Base-by-base conservation (phyloP, 1,284 basidiomycete genomes). In the Tilletia caries region DNA sequence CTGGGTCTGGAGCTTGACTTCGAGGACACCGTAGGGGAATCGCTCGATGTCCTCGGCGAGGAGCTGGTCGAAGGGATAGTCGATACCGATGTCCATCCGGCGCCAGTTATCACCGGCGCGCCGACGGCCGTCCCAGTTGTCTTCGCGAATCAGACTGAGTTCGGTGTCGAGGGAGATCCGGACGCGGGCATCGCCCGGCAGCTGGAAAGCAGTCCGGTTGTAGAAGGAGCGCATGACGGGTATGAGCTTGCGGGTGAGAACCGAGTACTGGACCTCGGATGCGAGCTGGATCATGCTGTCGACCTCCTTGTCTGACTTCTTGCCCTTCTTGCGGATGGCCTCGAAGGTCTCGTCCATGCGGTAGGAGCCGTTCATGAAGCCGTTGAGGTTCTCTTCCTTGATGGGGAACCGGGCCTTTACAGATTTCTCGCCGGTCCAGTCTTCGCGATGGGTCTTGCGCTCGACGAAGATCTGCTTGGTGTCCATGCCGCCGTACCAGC, bases 361-460 rank as follows among this genome's bases (percentile, higher is more conserved):
- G 85, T 96, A 91, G 79, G 92, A 90, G 33, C 95, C 95, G 32
- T 87, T 86, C 68, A 97, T 86, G 86, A 93, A 98, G 32, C 91
- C 90, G 82, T 98, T 97, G 78, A 98, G 91, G 70, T 93, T 89
- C 76, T 94, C 90, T 84, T 98, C 95, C 84, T 96, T 95, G 85
- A 98, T 91, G 1, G 93, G 91, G 86, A 98, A 98, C 8, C 95
- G 92, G 34, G 95, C 93, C 85, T 98, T 98, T 83, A 98, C 95
- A 20, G 92, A 95, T 85, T 98, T 98, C 85, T 98, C 95, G 41
- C 95, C 95, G 0, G 96, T 98, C 95, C 96, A 98, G 84, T 98
- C 95, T 85, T 98, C 95, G 67, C 95, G 89, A 83, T 98, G 95
- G 0, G 96, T 98, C 85, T 98, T 98, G 71, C 96, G 92, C 86